Evolutionary conservation across 768 basidiomycete species (phyloP), one percentile per base, ranked within the genome.

Genomic region (Podaxis rugospora): DNA sequence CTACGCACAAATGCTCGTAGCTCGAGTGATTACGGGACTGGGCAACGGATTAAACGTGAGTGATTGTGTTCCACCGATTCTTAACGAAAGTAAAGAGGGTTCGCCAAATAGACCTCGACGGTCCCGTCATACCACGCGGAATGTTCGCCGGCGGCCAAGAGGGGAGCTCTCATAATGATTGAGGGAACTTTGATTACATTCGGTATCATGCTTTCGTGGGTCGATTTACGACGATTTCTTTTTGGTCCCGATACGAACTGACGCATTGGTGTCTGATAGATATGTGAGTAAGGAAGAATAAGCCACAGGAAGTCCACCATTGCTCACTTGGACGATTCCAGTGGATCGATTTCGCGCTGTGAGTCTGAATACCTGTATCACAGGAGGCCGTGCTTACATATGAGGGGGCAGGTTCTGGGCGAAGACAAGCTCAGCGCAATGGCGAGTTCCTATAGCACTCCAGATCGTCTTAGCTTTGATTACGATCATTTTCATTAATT

Each of bases 271-370:
- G 5, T 42, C 23, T 11, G 42, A 52, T 51, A 64, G 62, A 32
- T 65, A 69, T 62, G 68, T 66, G 51, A 49, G 64, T 57, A 18
- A 27, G 5, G 10, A 18, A 42, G 47, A 18, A 39, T 32, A 32
- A 32, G 32, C 7, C 32, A 10, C 3, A 27, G 21, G 7, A 39
- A 11, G 7, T 5, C 18, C 32, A 10, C 4, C 4, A 44, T 25
- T 35, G 25, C 59, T 61, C 52, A 61, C 52, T 4, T 7, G 4
- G 42, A 14, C 27, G 13, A 23, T 13, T 60, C 5, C 51, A 84
- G 81, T 87, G 87, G 86, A 74, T 87, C 63, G 85, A 86, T 66
- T 85, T 88, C 56, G 85, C 82, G 21, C 71, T 85, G 82, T 84
- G 69, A 35, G 79, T 70, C 6, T 3, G 25, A 55, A 5, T 51